These are phyloP conservation scores for Allomyces arbusculus DNA, from an alignment of 192 early-diverging fungal species.

Conservation along the genomic window DNA sequence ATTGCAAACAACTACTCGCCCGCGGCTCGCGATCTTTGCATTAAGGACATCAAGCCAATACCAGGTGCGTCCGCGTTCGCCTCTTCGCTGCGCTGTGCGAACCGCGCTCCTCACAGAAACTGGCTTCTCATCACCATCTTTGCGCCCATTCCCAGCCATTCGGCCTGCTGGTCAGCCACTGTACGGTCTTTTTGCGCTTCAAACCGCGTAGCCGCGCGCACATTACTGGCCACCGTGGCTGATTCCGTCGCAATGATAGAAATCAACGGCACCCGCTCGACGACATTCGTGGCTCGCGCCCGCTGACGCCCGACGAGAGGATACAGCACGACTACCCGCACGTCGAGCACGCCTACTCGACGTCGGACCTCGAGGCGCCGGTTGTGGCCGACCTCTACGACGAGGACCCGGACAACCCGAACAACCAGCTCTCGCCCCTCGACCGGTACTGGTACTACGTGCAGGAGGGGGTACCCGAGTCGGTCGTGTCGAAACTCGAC, in stretches of 20 bases:
- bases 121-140: no score
- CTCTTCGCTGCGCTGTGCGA: no score
- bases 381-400: conserved; percentile 28
- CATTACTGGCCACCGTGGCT: no score
- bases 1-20: conserved; percentile 42
- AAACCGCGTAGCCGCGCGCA: no score
- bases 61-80: no score
- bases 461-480: conserved; percentile 14
- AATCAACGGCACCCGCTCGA: conserved; percentile 14
- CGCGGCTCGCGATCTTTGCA: conserved; percentile 5
- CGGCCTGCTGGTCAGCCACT: no score
- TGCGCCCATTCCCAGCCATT: no score
- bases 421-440: conserved; percentile 29
- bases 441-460: conserved; percentile 36
- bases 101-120: no score
- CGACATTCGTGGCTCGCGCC: conserved; percentile 6
- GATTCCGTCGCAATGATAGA: conserved; percentile 3
- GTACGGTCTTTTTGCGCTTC: no score
- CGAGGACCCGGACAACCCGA: conserved; percentile 18
- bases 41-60: no score
- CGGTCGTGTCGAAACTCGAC: conserved; percentile 12
- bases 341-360: conserved; percentile 8
- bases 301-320: conserved; percentile 20
- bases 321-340: conserved; percentile 3
- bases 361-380: conserved; percentile 3